Evolutionary conservation across 129 eudicot species (phyloP).

Genomic region (Gnaphalium uliginosum): DNA sequence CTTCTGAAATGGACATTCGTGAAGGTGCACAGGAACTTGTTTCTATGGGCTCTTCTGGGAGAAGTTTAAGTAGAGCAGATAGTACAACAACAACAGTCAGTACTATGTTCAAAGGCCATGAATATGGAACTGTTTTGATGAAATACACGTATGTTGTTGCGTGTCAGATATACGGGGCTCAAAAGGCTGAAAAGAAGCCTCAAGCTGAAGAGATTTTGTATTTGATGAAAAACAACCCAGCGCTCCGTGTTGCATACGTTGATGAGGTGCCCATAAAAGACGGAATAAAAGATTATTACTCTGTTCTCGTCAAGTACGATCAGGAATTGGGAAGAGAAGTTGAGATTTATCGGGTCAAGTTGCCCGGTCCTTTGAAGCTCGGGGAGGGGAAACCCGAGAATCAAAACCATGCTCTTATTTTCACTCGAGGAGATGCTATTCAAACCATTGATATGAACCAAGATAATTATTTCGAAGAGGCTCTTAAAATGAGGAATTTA

Average conservation of each 20-base stretch:
- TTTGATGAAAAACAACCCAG: conserved; percentile 81
- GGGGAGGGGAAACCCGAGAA: conserved; percentile 99
- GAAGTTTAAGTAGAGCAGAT: conserved; percentile 63
- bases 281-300: conserved; percentile 55
- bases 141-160: conserved; percentile 94
- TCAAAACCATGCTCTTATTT: conserved; percentile 89
- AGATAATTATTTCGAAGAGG: conserved; percentile 93
- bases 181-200: conserved; percentile 87
- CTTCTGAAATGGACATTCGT: conserved; percentile 95
- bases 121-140: conserved; percentile 81
- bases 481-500: conserved; percentile 87
- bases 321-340: conserved; percentile 72
- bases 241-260: conserved; percentile 96
- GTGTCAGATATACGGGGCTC: conserved; percentile 94
- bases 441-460: conserved; percentile 98
- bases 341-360: conserved; percentile 83
- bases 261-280: conserved; percentile 68
- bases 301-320: conserved; percentile 95
- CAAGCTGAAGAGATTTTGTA: conserved; percentile 85
- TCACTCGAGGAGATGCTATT: conserved; percentile 93
- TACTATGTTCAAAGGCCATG: conserved; percentile 70
- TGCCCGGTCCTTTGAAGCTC: conserved; percentile 95
- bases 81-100: conserved; percentile 46
- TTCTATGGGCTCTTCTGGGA: conserved; percentile 48
- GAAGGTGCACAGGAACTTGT: conserved; percentile 74